A percentile compares a stretch with the other conserved stretches of the same genome.
Evolutionary conservation across 768 basidiomycete species (phyloP).

Genomic region (Calvatia gigantea): DNA sequence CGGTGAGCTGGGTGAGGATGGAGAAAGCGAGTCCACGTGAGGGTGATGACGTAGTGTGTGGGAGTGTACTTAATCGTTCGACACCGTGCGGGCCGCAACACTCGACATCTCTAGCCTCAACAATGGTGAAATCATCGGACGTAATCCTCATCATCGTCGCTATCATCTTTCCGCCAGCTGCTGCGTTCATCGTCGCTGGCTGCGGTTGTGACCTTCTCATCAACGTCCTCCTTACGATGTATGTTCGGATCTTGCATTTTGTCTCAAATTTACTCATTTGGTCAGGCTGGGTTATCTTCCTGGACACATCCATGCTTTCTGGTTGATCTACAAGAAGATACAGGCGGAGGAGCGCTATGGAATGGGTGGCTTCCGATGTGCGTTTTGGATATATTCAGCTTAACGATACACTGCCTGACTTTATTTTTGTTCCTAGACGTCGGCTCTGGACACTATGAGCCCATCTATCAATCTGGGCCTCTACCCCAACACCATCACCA

Average conservation of each 20-base stretch:
- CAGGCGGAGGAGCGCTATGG: constrained; percentile 84
- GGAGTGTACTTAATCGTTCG: background rate
- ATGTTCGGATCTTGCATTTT: constrained; percentile 21
- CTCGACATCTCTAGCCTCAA: constrained; percentile 9
- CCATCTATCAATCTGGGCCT: constrained; percentile 28
- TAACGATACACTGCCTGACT: background rate
- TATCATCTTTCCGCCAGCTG: constrained; percentile 80
- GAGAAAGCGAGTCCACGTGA: too few relatives aligned
- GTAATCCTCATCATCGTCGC: constrained; percentile 77
- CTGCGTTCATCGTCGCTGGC: constrained; percentile 72
- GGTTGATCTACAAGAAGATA: constrained; percentile 90
- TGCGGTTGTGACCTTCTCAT: constrained; percentile 87
- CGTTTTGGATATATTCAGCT: constrained; percentile 26
- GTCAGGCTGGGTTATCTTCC: constrained; percentile 74
- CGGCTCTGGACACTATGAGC: constrained; percentile 40
- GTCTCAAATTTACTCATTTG: background rate
- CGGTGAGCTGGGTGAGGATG: too few relatives aligned
- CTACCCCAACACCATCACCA: constrained; percentile 10
- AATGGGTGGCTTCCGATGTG: constrained; percentile 70
- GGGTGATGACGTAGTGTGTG: background rate
- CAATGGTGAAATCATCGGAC: constrained; percentile 65
- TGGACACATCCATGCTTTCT: constrained; percentile 76
- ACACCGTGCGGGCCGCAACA: too few relatives aligned
- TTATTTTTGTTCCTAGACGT: constrained; percentile 25
- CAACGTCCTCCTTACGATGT: constrained; percentile 79